Base-by-base conservation (phyloP, 2,329 filamentous ascomycete species). In the Monilinia aucupariae region DNA sequence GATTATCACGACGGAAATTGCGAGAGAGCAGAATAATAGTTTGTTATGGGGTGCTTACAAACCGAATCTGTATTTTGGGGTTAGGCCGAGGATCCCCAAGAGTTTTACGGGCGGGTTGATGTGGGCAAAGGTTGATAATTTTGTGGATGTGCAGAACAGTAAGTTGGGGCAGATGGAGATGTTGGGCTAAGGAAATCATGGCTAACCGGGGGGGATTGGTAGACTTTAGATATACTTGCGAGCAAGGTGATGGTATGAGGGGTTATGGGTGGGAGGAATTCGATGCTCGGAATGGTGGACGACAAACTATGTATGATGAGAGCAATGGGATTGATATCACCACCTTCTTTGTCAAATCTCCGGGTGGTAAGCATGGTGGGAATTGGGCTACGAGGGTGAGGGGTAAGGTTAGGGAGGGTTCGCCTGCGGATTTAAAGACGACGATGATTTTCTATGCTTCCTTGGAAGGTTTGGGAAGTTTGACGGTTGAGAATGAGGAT, bases 211-310 rank as follows among this genome's bases (percentile, higher is more conserved):
- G 52, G 13, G 34, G 4, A n/a, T 61, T 32, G 61, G 2, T 73
- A 94, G 91, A 87, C 70, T 89, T 97, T 71, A 87, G 94, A 68
- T 92, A 96, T 75, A 97, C 94, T 0, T 99, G 94, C 77, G 94
- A 97, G 76, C 94, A 99, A 75, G 85, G 94, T 75, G 91, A 96
- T 74, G 89, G 89, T 68, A 96, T 99, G 83, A 89, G 86, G 54
- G 93, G 93, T 62, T 99, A 99, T 75, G 94, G 94, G 66, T 99
- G 94, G 94, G 92, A 97, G 71, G 91, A 96, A 74, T 99, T 96
- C 75, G 94, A 99, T 76, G 87, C 92, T 27, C 84, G 94, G 64
- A 88, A 82, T 63, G 94, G 94, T 66, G 94, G 94, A 62, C 82
- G 90, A 27, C 91, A 99, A 76, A 90, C 89, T 0, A 93, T 99